Base-by-base conservation (phyloP, 2,329 filamentous ascomycete genomes). In the Rutstroemia sp. region DNA sequence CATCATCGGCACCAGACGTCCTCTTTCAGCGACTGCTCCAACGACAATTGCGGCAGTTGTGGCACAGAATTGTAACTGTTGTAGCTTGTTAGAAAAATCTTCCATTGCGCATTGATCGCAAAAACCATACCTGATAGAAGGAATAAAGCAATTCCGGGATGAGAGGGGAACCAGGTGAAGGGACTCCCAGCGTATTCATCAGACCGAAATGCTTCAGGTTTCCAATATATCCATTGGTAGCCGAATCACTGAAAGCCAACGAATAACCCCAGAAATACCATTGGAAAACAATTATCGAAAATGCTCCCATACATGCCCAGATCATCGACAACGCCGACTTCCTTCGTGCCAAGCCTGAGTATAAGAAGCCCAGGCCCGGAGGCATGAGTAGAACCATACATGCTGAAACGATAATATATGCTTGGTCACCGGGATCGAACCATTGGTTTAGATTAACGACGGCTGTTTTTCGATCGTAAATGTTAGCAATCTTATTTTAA, bases 191-290 rank as follows among this genome's bases (percentile, higher is more conserved):
- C 2, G 90, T 90, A 69, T 91, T 89, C 78, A 83, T 86, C 66
- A 99, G 79, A 60, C 91, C 94, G 66, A 97, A 96, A 72, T 95
- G 88, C 65, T 85, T 80, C 56, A 99, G 75, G 71, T 97, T 84
- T 55, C 94, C 94, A 69, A 99, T 97, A 75, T 88, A 97, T 53
- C 89, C 87, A 74, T 89, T 96, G 64, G 82, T 90, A 4, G 86
- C 88, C 14, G 83, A 84, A 45, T 81, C 79, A 68, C 88, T 94
- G 74, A 97, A 96, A 52, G 92, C 92, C 60, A 99, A 79, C 14
- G 92, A 96, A 74, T 96, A 99, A 39, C 94, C 94, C 92, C 94
- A 97, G 73, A 99, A 96, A 70, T 96, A 97, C 94, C 94, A 99
- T 76, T 99, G 94, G 77, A 99, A 96, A 56, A 89, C 87, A 71